Percentiles rank a stretch among this genome's conserved stretches.
These are phyloP conservation scores for Bauhinia variegata DNA, from an alignment of 306 rosid species.

Conservation along the genomic window DNA sequence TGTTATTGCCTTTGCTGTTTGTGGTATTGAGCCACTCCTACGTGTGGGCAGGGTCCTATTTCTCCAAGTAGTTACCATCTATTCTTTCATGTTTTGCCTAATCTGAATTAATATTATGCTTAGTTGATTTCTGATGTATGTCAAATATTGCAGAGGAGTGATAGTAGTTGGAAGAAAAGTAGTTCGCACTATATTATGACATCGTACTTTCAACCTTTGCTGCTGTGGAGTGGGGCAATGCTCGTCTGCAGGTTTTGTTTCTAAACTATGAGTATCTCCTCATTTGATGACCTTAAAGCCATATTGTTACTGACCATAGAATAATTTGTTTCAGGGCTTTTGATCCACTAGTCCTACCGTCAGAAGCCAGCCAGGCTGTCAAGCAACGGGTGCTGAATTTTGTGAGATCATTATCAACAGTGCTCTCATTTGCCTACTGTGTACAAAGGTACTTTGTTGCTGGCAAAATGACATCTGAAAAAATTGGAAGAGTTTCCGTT, in stretches of 20 bases:
- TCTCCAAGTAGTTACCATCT: slow-evolving; percentile 60
- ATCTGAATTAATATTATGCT: slow-evolving; percentile 29
- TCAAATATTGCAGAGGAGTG: slow-evolving; percentile 61
- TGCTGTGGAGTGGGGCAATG: slow-evolving; percentile 85
- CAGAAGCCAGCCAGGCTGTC: slow-evolving; percentile 80
- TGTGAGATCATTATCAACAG: slow-evolving; percentile 79
- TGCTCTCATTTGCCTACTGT: slow-evolving; percentile 86
- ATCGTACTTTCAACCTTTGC: slow-evolving; percentile 83
- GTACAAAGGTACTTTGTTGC: slow-evolving; percentile 67
- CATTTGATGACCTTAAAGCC: slow-evolving; percentile 26
- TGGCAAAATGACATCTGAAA: slow-evolving; percentile 5
- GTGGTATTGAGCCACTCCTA: slow-evolving; percentile 83
- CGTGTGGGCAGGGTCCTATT: slow-evolving; percentile 70
- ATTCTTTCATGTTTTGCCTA: slow-evolving; percentile 30
- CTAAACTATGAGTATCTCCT: slow-evolving; percentile 16
- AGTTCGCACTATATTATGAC: slow-evolving; percentile 57
- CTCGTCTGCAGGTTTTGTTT: slow-evolving; percentile 81
- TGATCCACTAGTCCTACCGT: slow-evolving; percentile 78
- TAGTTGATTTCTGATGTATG: slow-evolving; percentile 34
- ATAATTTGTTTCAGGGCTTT: slow-evolving; percentile 72
- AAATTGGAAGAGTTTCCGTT: slow-evolving; percentile 17
- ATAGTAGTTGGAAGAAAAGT: slow-evolving; percentile 88
- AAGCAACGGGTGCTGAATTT: slow-evolving; percentile 84
- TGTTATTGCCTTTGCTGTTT: slow-evolving; percentile 85
- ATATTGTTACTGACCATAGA: slow-evolving; percentile 33